phyloP scores from a whole-genome alignment of 1,284 basidiomycete genomes.

The Tilletia walkeri region DNA sequence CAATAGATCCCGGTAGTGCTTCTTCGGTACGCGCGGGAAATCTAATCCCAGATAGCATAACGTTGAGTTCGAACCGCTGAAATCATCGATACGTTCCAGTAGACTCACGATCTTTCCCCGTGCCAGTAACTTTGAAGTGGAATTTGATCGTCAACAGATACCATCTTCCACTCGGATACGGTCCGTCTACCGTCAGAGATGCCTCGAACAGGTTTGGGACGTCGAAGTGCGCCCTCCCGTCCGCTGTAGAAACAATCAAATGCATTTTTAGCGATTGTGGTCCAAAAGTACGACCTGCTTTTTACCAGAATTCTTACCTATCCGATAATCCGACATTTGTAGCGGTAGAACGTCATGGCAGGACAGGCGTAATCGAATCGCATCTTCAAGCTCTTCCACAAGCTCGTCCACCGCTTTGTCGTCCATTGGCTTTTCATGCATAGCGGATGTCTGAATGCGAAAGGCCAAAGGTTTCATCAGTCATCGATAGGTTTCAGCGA shows the following conservation, averaged over 20 bases:
- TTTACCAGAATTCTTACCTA: slow-evolving; percentile 60
- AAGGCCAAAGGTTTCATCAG: background rate
- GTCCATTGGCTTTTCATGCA: slow-evolving; percentile 63
- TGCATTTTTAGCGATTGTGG: too few relatives aligned
- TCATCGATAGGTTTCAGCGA: background rate
- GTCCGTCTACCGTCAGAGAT: slow-evolving; percentile 71
- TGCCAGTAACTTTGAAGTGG: slow-evolving; percentile 36
- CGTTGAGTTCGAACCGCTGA: background rate
- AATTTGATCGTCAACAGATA: slow-evolving; percentile 49
- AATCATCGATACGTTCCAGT: too few relatives aligned
- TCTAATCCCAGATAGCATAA: background rate
- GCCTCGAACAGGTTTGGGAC: slow-evolving; percentile 73
- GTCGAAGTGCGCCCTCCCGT: slow-evolving; percentile 74
- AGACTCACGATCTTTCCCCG: slow-evolving; percentile 20
- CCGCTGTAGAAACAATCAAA: slow-evolving; percentile 54
- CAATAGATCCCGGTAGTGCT: slow-evolving; percentile 32
- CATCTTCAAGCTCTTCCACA: slow-evolving; percentile 70
- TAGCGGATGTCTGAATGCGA: slow-evolving; percentile 22
- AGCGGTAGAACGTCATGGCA: slow-evolving; percentile 51
- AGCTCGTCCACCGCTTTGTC: slow-evolving; percentile 68
- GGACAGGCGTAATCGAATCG: slow-evolving; percentile 70
- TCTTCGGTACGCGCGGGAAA: slow-evolving; percentile 24
- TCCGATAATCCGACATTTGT: slow-evolving; percentile 63
- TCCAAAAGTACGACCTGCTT: too few relatives aligned
- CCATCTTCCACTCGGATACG: slow-evolving; percentile 51